Evolutionary conservation across 192 early-diverging fungal species (phyloP), one percentile per base, ranked within the genome.

Genomic region (Rhizophagus clarus): DNA sequence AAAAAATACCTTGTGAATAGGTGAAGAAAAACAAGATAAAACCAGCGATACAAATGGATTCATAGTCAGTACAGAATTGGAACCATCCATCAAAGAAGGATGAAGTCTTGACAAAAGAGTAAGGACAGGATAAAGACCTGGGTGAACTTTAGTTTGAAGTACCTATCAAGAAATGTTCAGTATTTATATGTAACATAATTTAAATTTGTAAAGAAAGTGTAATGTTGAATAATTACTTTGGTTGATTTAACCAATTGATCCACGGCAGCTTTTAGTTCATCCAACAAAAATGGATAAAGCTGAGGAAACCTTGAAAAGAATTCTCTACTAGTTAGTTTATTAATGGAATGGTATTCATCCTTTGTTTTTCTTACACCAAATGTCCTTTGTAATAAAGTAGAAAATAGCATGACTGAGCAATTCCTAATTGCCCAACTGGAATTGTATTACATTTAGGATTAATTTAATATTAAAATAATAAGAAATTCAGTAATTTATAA

Each of bases 371-470:
- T 97, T 61, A 89, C 90, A 9, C 97, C 97, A 85, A 99, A 91
- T 9, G 92, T 91, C 69, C 96, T 90, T 28, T 92, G 92, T 15
- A 97, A 82, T 49, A 97, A 79, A 1, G 96, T 90, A 10, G 95
- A 93, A 82, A 95, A 99, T 74, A 99, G 82, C 92, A 99, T 95
- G 2, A 96, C 92, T 42, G 96, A 93, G 66, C 95, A 96, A 83
- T 99, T 99, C 60, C 97, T 90, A 51, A 99, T 93, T 14, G 97
- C 96, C 93, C 96, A 99, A 56, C 89, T 91, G 34, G 61, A 68
- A 37, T 20, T 5, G 69, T 28, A 31, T 15, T 70, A 32, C 29
- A 29, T 34, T 40, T 45, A 34, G 29, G 14, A 9, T 61, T 34
- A 79, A 34, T 79, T 49, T 5, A 77, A 5, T 66, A 69, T 17